These are phyloP conservation scores for Hygrophoropsis aurantiaca DNA, from an alignment of 768 basidiomycete genomes.

Conservation along the genomic window DNA sequence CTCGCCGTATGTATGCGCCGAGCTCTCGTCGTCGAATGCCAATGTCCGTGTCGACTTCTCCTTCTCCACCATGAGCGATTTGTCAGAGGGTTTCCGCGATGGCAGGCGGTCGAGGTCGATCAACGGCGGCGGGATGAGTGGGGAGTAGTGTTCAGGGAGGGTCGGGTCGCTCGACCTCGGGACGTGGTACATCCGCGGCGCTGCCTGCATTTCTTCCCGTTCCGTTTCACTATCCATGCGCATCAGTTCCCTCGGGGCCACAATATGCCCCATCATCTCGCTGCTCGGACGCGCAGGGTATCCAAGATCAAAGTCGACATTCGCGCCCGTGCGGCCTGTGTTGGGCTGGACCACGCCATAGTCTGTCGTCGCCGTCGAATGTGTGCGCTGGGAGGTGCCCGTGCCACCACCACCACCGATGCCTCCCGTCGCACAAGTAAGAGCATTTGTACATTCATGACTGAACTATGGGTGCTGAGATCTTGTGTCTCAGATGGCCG, in stretches of 20 bases:
- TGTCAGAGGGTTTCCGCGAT: constrained; percentile 13
- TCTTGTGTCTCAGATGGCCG: constrained; percentile 13
- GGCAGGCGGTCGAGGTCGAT: constrained; percentile 32
- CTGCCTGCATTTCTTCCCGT: constrained; percentile 8
- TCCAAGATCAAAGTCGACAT: constrained; percentile 24
- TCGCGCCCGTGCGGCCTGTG: constrained; percentile 30
- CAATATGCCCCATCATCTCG: constrained; percentile 33
- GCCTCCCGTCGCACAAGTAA: constrained; percentile 40
- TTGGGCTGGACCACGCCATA: constrained; percentile 32
- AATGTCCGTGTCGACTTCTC: constrained; percentile 32
- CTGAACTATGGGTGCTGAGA: neutral
- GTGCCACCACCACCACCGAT: constrained; percentile 49
- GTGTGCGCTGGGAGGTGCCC: too few relatives aligned
- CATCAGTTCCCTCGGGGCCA: constrained; percentile 35
- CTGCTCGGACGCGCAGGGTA: constrained; percentile 27
- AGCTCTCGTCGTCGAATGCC: constrained; percentile 17
- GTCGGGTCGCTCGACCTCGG: constrained; percentile 19
- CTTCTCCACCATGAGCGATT: constrained; percentile 27
- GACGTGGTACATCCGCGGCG: constrained; percentile 29
- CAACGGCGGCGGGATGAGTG: constrained; percentile 40
- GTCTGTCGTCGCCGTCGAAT: constrained; percentile 34
- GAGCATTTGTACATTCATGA: neutral
- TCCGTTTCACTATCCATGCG: constrained; percentile 37
- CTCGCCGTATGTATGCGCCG: constrained; percentile 11
- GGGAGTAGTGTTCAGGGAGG: constrained; percentile 27